A percentile compares a stretch with the other conserved stretches of the same genome.
These are phyloP conservation scores for Leccinum rimulosum DNA, from an alignment of 768 basidiomycete species.

Conservation along the genomic window DNA sequence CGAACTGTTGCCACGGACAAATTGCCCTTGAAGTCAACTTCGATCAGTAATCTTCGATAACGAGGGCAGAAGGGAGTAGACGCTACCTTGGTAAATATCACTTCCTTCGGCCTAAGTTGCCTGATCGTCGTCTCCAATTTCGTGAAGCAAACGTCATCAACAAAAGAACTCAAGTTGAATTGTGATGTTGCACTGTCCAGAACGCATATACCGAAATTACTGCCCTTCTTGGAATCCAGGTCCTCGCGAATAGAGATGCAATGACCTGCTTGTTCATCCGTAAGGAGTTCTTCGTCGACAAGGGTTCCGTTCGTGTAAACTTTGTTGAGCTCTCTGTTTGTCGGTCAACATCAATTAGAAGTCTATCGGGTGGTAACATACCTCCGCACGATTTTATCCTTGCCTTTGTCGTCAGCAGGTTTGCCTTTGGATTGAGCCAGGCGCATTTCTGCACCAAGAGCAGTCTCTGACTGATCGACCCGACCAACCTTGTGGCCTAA, in stretches of 20 bases:
- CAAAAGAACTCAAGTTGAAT: constrained; percentile 86
- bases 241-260: constrained; percentile 85
- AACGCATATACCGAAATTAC: constrained; percentile 84
- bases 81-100: constrained; percentile 82
- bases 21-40: constrained; percentile 58
- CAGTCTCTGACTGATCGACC: constrained; percentile 96
- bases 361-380: constrained; percentile 22
- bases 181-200: constrained; percentile 95
- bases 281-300: constrained; percentile 84
- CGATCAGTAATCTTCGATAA: neutral
- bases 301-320: constrained; percentile 97
- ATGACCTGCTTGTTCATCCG: constrained; percentile 92
- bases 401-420: constrained; percentile 48
- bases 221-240: constrained; percentile 33
- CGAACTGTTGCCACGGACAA: constrained; percentile 81
- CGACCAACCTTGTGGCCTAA: constrained; percentile 91
- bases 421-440: constrained; percentile 60
- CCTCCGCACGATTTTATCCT: constrained; percentile 89
- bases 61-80: neutral
- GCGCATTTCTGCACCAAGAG: constrained; percentile 96
- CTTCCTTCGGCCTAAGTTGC: constrained; percentile 86
- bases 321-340: constrained; percentile 79
- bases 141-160: constrained; percentile 91
- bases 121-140: constrained; percentile 91
- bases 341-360: neutral